Evolutionary conservation across 2,329 filamentous ascomycete species (phyloP).

Genomic region (Zalaria sp.): DNA sequence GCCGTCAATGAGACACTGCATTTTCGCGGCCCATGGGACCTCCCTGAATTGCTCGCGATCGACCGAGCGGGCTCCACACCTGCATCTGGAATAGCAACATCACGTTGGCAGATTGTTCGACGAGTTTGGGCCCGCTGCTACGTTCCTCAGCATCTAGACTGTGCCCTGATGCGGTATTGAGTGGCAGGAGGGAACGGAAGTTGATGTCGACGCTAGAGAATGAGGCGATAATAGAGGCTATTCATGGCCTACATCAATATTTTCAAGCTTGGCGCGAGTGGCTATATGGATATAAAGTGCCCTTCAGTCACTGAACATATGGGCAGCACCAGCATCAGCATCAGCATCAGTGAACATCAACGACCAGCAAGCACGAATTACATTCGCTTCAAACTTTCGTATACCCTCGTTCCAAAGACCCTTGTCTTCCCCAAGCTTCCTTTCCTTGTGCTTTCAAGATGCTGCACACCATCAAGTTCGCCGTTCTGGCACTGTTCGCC

Average conservation of each 20-base stretch:
- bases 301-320: not conserved
- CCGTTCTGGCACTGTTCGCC: slow-evolving; percentile 2
- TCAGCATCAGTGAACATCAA: not conserved
- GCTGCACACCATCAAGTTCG: slow-evolving; percentile 2
- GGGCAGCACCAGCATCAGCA: slow-evolving; percentile 1
- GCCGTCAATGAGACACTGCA: too few relatives aligned
- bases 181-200: not conserved
- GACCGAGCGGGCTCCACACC: not conserved
- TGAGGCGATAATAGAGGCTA: not conserved
- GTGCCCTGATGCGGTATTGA: not conserved
- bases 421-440: not conserved
- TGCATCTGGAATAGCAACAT: not conserved
- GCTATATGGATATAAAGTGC: not conserved
- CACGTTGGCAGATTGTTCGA: too few relatives aligned
- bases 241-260: not conserved
- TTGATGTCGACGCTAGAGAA: not conserved
- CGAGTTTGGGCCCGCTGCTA: not conserved
- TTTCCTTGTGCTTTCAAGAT: slow-evolving; percentile 1
- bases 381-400: slow-evolving; percentile 2
- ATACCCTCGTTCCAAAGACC: not conserved
- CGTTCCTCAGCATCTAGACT: not conserved
- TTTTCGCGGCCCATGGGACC: not conserved
- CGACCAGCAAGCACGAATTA: not conserved
- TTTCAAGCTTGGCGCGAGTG: not conserved
- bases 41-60: not conserved